A percentile compares a stretch with the other conserved stretches of the same genome.
These are phyloP conservation scores for Albizia julibrissin DNA, from an alignment of 306 rosid genomes.

Conservation along the genomic window DNA sequence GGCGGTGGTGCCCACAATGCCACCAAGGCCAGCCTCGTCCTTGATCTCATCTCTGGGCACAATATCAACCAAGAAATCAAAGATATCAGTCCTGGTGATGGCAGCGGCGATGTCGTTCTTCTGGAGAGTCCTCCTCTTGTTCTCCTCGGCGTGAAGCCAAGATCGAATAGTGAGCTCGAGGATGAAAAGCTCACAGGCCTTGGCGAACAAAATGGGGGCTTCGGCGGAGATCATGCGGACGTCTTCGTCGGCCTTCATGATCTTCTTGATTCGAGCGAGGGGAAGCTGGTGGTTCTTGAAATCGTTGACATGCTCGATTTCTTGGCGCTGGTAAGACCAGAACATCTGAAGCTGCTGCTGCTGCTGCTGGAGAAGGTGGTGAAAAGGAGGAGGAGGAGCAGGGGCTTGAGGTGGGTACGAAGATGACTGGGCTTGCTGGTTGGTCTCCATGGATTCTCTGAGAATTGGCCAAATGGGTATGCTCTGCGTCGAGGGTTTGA, in stretches of 20 bases:
- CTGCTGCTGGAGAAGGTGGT: conserved; percentile 93
- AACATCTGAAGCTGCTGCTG: conserved; percentile 98
- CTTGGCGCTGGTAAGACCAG: conserved; percentile 94
- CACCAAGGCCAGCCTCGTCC: conserved; percentile 72
- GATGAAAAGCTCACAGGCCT: conserved; percentile 98
- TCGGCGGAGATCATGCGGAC: conserved; percentile 99
- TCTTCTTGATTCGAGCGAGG: conserved; percentile 96
- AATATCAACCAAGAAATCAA: conserved; percentile 87
- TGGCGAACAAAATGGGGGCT: conserved; percentile 89
- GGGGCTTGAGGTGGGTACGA: conserved; percentile 54
- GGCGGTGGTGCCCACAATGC: conserved; percentile 66
- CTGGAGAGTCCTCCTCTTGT: conserved; percentile 91
- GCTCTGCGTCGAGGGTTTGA: conserved; percentile 18
- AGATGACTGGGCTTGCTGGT: conserved; percentile 50
- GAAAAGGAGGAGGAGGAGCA: conserved; percentile 55
- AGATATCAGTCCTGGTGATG: conserved; percentile 85
- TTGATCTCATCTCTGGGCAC: conserved; percentile 96
- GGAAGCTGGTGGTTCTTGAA: conserved; percentile 99
- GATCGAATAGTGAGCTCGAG: conserved; percentile 97
- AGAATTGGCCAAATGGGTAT: conserved; percentile 17
- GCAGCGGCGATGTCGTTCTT: conserved; percentile 97
- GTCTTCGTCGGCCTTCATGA: conserved; percentile 99
- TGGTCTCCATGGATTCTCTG: conserved; percentile 33
- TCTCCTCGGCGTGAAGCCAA: conserved; percentile 99
- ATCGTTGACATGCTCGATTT: conserved; percentile 90